Evolutionary conservation across 164 flowering plant species (phyloP), one percentile per base, ranked within the genome.

Genomic region (Kingdonia uniflora): DNA sequence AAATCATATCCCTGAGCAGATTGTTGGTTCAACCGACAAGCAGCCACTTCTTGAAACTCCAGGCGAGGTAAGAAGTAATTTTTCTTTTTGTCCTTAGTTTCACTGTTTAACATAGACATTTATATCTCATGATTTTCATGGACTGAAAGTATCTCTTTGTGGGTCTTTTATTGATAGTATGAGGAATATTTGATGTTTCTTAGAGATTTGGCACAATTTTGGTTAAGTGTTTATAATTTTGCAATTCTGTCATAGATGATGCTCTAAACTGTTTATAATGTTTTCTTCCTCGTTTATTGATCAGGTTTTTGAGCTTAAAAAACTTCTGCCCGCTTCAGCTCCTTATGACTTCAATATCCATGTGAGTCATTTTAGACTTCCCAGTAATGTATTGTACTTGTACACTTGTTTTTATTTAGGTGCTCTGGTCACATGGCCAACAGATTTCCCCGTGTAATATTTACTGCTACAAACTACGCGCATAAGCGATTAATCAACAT

Each of bases 41-140:
- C 95, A 81, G 57, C 95, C 84, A 49, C 94, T 88, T 67, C 85
- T 92, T 65, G 97, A 92, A 56, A 84, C 91, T 59, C 91, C 95
- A 11, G 99, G 97, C 13, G 99, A 92, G 95, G 99, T 82, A 67
- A 49, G 61, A 37, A 41, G 44, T 14, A 41, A 21, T 48, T 23
- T 48, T 15, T 23, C 2, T 48, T 19, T 48, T n/a, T n/a, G n/a
- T n/a, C n/a, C n/a, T n/a, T n/a, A n/a, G n/a, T n/a, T 48, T 48
- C 26, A 48, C 4, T 23, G 14, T 41, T 41, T 41, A 4, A 16
- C 11, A 10, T 16, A 14, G 4, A 10, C 6, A 29, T 29, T 29
- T 29, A 29, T 8, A 29, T 29, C 35, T 29, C 35, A 8, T 8
- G 8, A 29, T 29, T 29, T 29, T 29, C 8, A 8, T 29, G 35